Conservation (phyloP, 2,329 filamentous ascomycete genomes). For the Fusarium protoensiforme region DNA sequence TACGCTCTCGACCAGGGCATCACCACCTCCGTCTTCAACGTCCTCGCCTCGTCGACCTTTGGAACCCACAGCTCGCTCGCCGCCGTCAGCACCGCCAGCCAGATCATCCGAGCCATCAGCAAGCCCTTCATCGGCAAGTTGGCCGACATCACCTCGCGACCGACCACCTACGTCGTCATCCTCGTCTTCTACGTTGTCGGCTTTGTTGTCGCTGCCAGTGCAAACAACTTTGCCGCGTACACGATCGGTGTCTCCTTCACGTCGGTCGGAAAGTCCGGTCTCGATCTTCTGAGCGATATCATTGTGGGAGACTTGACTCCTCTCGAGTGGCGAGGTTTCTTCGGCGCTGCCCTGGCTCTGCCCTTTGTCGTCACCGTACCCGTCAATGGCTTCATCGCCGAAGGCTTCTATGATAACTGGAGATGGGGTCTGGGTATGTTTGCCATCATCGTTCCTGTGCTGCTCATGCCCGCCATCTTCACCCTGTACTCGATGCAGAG, state of each 20-base stretch:
- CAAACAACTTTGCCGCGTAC: constrained; percentile 44
- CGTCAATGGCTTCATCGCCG: constrained; percentile 56
- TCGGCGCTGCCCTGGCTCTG: constrained; percentile 42
- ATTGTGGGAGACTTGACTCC: constrained; percentile 51
- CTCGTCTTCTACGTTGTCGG: constrained; percentile 52
- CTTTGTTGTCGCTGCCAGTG: constrained; percentile 48
- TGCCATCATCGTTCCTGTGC: constrained; percentile 68
- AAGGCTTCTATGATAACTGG: constrained; percentile 59
- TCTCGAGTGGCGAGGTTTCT: constrained; percentile 52
- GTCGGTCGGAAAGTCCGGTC: constrained; percentile 51
- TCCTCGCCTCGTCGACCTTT: constrained; percentile 50
- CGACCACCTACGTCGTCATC: constrained; percentile 53
- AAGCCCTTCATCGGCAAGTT: constrained; percentile 54
- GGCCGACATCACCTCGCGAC: constrained; percentile 51
- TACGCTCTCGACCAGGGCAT: constrained; percentile 48
- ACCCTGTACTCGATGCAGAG: constrained; percentile 67
- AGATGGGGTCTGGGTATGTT: constrained; percentile 62
- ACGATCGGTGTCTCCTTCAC: constrained; percentile 52
- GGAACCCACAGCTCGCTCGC: constrained; percentile 28
- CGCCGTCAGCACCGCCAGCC: constrained; percentile 42
- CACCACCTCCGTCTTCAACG: constrained; percentile 45
- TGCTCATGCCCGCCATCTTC: constrained; percentile 63
- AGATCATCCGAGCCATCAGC: constrained; percentile 52
- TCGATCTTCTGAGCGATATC: constrained; percentile 45
- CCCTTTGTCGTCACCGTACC: constrained; percentile 51